Evolutionary conservation across 2,329 filamentous ascomycete species (phyloP).

Genomic region (Hypoxylon sp.): DNA sequence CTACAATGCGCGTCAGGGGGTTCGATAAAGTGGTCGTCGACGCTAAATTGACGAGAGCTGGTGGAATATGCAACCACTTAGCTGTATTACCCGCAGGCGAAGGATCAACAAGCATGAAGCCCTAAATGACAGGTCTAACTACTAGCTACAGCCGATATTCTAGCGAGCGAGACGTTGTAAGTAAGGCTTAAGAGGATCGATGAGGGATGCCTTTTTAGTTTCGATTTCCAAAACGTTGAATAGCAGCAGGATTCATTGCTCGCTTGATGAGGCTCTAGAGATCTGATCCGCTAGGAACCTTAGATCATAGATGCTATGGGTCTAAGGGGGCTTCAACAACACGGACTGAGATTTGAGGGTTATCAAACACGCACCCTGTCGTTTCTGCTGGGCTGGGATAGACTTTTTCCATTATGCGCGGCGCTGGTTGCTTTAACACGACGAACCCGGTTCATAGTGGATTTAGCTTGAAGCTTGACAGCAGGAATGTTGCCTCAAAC

Average conservation of each 20-base stretch:
- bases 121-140: slow-evolving; percentile 11
- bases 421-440: slow-evolving; percentile 17
- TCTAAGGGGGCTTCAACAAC: slow-evolving; percentile 17
- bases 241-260: slow-evolving; percentile 3
- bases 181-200: slow-evolving; percentile 25
- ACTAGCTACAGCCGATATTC: not conserved
- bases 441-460: slow-evolving; percentile 21
- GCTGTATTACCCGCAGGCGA: slow-evolving; percentile 27
- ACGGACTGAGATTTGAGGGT: slow-evolving; percentile 29
- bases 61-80: slow-evolving; percentile 24
- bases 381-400: slow-evolving; percentile 26
- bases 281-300: slow-evolving; percentile 29
- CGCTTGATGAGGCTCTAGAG: slow-evolving; percentile 23
- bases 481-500: slow-evolving; percentile 36
- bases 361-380: slow-evolving; percentile 33
- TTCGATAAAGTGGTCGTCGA: too few relatives aligned
- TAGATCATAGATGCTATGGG: slow-evolving; percentile 30
- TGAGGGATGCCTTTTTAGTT: slow-evolving; percentile 28
- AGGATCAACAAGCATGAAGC: slow-evolving; percentile 32
- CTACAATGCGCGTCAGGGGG: too few relatives aligned
- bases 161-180: not conserved
- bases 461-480: slow-evolving; percentile 20
- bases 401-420: slow-evolving; percentile 26
- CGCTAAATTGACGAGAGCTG: too few relatives aligned
- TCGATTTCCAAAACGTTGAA: slow-evolving; percentile 36